These are phyloP conservation scores for Yamadazyma jaroonii DNA, from an alignment of 1,139 yeast species.

Conservation along the genomic window DNA sequence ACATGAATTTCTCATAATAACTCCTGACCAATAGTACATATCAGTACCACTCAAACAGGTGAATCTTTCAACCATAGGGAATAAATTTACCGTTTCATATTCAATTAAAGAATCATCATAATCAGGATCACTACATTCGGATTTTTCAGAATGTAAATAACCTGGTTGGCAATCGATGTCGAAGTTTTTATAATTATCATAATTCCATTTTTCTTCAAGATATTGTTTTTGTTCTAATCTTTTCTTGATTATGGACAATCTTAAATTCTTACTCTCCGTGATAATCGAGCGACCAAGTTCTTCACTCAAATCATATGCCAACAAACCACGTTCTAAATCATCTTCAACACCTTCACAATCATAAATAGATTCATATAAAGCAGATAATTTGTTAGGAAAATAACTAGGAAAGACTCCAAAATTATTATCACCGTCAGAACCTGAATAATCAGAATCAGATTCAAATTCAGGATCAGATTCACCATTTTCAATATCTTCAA, in stretches of 20 bases:
- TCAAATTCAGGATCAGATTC: constrained; percentile 18
- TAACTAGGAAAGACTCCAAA: constrained; percentile 13
- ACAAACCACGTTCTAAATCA: constrained; percentile 42
- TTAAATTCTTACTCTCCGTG: constrained; percentile 32
- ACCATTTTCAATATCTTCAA: constrained; percentile 14
- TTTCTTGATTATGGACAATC: constrained; percentile 30
- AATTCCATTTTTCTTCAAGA: constrained; percentile 42
- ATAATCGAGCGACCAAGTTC: constrained; percentile 31
- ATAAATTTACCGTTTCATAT: constrained; percentile 63
- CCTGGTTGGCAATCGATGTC: constrained; percentile 41
- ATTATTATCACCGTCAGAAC: constrained; percentile 18
- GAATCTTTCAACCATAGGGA: constrained; percentile 88
- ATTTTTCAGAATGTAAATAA: neutral
- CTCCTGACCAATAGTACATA: constrained; percentile 95
- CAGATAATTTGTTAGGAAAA: constrained; percentile 16
- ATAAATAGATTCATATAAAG: constrained; percentile 33
- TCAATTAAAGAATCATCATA: constrained; percentile 50
- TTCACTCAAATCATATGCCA: constrained; percentile 34
- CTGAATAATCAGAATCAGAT: constrained; percentile 17
- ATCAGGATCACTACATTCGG: constrained; percentile 27
- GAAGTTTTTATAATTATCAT: constrained; percentile 58
- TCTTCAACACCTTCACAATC: constrained; percentile 35
- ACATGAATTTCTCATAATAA: constrained; percentile 92
- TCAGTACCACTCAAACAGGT: constrained; percentile 74
- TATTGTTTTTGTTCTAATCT: constrained; percentile 31